These are phyloP conservation scores for Talaromyces wortmannii DNA, from an alignment of 495 filamentous ascomycete species.

Conservation along the genomic window DNA sequence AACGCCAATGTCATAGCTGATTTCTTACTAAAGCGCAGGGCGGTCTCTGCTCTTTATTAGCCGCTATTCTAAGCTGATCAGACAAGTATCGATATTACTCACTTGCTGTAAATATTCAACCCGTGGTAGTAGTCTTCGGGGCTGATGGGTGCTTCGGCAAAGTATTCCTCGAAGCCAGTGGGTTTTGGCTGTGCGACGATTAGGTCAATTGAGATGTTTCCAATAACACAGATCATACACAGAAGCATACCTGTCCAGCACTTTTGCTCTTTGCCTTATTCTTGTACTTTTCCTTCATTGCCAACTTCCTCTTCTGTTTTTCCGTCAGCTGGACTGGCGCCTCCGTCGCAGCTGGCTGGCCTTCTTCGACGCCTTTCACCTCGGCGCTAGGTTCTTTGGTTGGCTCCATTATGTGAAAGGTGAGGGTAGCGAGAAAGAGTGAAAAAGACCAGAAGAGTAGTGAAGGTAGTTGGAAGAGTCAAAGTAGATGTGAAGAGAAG, in stretches of 20 bases:
- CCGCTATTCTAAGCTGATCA: too few relatives aligned
- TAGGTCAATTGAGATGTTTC: neutral
- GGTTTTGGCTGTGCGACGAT: conserved; percentile 28
- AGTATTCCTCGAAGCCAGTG: conserved; percentile 67
- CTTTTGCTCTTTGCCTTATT: conserved; percentile 39
- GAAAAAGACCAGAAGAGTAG: neutral
- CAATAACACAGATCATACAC: neutral
- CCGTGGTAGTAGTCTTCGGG: conserved; percentile 58
- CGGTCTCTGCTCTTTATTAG: conserved; percentile 15
- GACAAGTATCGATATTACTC: conserved; percentile 9
- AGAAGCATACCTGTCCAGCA: conserved; percentile 24
- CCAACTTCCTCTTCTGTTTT: conserved; percentile 2
- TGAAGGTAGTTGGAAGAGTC: too few relatives aligned
- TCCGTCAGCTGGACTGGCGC: neutral
- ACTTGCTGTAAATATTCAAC: conserved; percentile 49
- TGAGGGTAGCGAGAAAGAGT: neutral
- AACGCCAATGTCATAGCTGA: neutral
- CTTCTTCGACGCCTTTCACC: neutral
- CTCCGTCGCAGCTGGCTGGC: neutral
- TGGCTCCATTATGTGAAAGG: neutral
- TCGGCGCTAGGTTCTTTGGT: neutral
- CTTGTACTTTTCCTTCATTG: conserved; percentile 25
- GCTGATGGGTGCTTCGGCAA: conserved; percentile 70
- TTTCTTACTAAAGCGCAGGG: conserved; percentile 22
- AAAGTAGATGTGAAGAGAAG: neutral